Evolutionary conservation across 2,329 filamentous ascomycete species (phyloP), one percentile per base, ranked within the genome.

Genomic region (Trichoderma endophyticum): DNA sequence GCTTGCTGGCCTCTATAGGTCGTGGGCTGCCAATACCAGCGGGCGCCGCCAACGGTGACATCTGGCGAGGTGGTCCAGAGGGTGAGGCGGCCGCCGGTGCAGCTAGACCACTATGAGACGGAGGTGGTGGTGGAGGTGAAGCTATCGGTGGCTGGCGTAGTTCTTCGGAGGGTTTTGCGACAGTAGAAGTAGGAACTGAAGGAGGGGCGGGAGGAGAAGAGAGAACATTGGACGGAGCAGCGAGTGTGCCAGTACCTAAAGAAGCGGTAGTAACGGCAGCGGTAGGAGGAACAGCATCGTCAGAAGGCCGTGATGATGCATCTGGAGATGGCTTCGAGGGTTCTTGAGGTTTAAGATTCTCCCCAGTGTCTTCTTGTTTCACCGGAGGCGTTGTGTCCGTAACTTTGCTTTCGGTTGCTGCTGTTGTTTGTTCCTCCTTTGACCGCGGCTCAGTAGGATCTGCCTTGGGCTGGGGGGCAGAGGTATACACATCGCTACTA

Each of bases 1-100:
- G 76, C 59, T 73, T 73, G 21, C 79, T 78, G 4, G 76, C 60
- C 30, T 79, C 77, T 24, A 73, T 57, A 3, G 78, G 74, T 15
- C 75, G 77, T 30, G 78, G 72, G 9, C 78, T 71, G 6, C 74
- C 76, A 34, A 67, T 24, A 3, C 72, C 70, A 0, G 75, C 24
- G 4, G 77, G 75, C 15, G 77, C 73, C 39, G 76, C 72, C 62
- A 77, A 51, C 39, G 69, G 48, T 28, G 72, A 73, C 18, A 60
- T 71, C 51, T 71, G 68, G 32, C 60, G 60, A 43, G 60, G 60
- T 43, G 60, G 60, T 32, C 32, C 34, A 18, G 70, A 72, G 32
- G 70, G 71, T 30, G 75, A 73, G n/a, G 73, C 72, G 8, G 76
- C 72, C 8, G 66, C 71, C 8, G 72, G 72, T 3, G 72, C 70